phyloP scores from a whole-genome alignment of 2,329 filamentous ascomycete genomes.

The Helotiales sp. region DNA sequence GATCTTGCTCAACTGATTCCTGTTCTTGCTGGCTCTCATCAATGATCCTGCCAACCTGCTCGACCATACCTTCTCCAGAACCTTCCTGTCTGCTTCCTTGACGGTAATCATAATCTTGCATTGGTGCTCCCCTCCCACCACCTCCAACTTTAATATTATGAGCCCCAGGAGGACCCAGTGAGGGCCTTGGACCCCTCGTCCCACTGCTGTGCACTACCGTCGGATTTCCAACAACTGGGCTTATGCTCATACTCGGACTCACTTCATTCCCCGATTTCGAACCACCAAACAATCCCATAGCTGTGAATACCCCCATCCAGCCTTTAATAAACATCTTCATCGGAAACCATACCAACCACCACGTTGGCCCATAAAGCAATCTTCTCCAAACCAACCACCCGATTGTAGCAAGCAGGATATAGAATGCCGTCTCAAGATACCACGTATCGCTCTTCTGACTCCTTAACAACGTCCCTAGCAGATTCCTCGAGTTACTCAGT shows the following conservation, averaged over 20 bases:
- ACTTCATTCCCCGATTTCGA: slow-evolving; percentile 11
- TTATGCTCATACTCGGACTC: slow-evolving; percentile 23
- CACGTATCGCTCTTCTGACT: slow-evolving; percentile 97
- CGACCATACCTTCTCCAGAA: slow-evolving; percentile 42
- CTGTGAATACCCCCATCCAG: slow-evolving; percentile 54
- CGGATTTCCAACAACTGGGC: slow-evolving; percentile 9
- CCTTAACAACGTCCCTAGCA: slow-evolving; percentile 76
- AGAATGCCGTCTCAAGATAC: slow-evolving; percentile 91
- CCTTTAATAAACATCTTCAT: slow-evolving; percentile 65
- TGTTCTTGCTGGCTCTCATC: slow-evolving; percentile 37
- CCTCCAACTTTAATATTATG: slow-evolving; percentile 52
- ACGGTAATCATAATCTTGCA: slow-evolving; percentile 21
- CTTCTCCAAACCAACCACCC: slow-evolving; percentile 85
- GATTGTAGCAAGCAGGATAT: slow-evolving; percentile 74
- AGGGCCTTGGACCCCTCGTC: slow-evolving; percentile 17
- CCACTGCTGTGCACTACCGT: slow-evolving; percentile 24
- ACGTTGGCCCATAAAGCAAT: slow-evolving; percentile 83
- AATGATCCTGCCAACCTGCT: slow-evolving; percentile 56
- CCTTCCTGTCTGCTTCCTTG: slow-evolving; percentile 18
- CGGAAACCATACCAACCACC: slow-evolving; percentile 86
- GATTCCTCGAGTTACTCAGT: slow-evolving; percentile 69
- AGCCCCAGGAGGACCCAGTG: slow-evolving; percentile 18
- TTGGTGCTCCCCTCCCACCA: slow-evolving; percentile 33
- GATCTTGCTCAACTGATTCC: slow-evolving; percentile 31
- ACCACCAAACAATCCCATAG: slow-evolving; percentile 43